These are phyloP conservation scores for Pseudonectria foliicola DNA, from an alignment of 2,329 filamentous ascomycete genomes.

Conservation along the genomic window DNA sequence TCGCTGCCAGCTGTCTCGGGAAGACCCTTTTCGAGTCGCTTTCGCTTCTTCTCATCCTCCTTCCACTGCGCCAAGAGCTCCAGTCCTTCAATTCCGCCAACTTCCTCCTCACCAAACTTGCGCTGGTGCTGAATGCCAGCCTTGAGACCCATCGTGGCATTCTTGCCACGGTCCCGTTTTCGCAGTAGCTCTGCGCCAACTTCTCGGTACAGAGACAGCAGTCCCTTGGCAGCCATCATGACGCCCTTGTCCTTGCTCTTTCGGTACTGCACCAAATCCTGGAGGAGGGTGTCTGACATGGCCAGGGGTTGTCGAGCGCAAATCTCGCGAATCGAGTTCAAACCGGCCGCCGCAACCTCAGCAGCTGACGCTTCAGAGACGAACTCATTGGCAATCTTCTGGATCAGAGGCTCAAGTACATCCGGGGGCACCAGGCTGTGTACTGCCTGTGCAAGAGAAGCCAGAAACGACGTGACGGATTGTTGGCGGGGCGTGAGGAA, in stretches of 20 bases:
- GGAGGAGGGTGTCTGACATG: conserved; percentile 91
- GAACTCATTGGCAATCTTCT: conserved; percentile 98
- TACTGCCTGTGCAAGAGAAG: conserved; percentile 83
- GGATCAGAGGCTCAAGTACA: conserved; percentile 78
- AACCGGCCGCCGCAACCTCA: conserved; percentile 83
- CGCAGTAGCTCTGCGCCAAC: conserved; percentile 82
- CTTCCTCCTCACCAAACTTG: conserved; percentile 75
- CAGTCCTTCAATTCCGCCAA: conserved; percentile 81
- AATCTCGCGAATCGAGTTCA: conserved; percentile 92
- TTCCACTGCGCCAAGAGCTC: conserved; percentile 92
- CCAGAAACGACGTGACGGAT: conserved; percentile 86
- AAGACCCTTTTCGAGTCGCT: conserved; percentile 61
- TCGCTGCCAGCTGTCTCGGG: conserved; percentile 55
- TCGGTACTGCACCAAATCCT: conserved; percentile 91
- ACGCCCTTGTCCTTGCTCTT: conserved; percentile 98
- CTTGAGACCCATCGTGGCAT: conserved; percentile 75
- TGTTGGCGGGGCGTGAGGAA: conserved; percentile 82
- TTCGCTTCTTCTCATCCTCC: conserved; percentile 74
- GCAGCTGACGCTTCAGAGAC: conserved; percentile 88
- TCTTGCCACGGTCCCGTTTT: conserved; percentile 86
- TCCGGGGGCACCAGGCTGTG: conserved; percentile 91
- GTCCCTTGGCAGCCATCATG: conserved; percentile 95
- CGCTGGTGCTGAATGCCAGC: conserved; percentile 67
- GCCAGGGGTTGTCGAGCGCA: conserved; percentile 89
- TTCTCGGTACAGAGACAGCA: conserved; percentile 85